Base-by-base conservation (phyloP, 2,329 filamentous ascomycete species). In the Arthroderma sp. region DNA sequence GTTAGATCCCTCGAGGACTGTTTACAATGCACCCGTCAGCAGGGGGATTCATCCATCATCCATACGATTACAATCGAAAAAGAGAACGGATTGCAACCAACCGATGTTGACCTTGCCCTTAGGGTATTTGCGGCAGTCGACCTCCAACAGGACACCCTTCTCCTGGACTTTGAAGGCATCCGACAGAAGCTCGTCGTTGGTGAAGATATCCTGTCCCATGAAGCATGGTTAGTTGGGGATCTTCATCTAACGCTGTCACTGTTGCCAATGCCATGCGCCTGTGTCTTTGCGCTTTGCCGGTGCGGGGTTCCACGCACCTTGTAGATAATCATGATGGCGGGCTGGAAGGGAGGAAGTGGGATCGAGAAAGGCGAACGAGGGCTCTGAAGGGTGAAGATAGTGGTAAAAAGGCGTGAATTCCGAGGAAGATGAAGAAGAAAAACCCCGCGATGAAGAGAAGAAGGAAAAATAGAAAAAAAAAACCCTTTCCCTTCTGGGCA, bases 161-260 rank as follows among this genome's bases (percentile, higher is more conserved):
- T 91, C 72, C 73, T 86, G 79, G 79, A 88, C 89, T 66, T 90
- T 80, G 79, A 86, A 96, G 66, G 87, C 93, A 79, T 97, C 91
- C 70, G 93, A 94, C 84, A 97, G 85, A 74, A 98, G 82, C 86
- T 98, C 93, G 78, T 96, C 91, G 65, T 79, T 88, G 75, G 83
- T 87, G 76, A 96, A 73, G 68, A 93, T 77, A 73, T 98, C 93
- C 93, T 98, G 68, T n/a, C n/a, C 61, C 54, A 31, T 28, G 47
- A 39, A 15, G 47, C 2, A n/a, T 38, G 56, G n/a, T 52, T 35
- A 58, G 55, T 21, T 31, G 19, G 28, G 28, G 28, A 7, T 7
- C 7, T n/a, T 33, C 55, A 54, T 51, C 56, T 55, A 51, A 47
- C 23, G n/a, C n/a, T 35, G 25, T 21, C 13, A 35, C 31, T 28